These are phyloP conservation scores for Aspergillus pseudonomiae DNA, from an alignment of 2,329 filamentous ascomycete species.

Conservation along the genomic window DNA sequence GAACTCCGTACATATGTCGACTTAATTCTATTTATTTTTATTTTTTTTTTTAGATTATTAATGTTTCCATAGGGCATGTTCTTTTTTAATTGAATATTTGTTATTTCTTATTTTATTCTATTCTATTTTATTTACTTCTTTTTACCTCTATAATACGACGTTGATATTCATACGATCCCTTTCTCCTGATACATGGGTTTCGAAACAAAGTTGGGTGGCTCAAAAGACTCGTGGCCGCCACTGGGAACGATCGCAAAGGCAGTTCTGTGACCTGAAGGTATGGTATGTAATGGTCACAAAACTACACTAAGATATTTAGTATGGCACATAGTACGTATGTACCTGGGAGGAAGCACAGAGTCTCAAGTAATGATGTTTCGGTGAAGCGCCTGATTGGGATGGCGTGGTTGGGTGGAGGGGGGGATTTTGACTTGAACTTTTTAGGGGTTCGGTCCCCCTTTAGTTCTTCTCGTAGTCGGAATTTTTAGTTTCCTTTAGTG, in stretches of 20 bases:
- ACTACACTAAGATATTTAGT: not conserved
- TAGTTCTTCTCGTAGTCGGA: not conserved
- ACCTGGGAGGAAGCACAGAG: not conserved
- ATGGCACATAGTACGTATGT: not conserved
- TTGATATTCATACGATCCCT: constrained; percentile 2
- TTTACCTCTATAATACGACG: not conserved
- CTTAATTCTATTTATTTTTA: not conserved
- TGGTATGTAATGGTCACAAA: not conserved
- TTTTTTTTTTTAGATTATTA: not conserved
- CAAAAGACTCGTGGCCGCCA: constrained; percentile 29
- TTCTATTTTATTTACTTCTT: not conserved
- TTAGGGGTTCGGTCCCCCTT: constrained; percentile 18
- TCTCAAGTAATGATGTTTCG: constrained; percentile 5
- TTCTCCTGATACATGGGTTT: constrained; percentile 9
- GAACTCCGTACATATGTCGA: not conserved
- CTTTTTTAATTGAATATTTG: not conserved
- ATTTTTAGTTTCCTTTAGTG: constrained; percentile 4
- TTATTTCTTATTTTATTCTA: not conserved
- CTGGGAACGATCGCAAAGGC: constrained; percentile 18
- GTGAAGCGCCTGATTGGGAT: constrained; percentile 12
- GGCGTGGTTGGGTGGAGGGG: constrained; percentile 7
- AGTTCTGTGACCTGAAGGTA: constrained; percentile 1
- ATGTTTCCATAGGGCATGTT: not conserved
- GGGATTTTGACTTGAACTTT: constrained; percentile 2
- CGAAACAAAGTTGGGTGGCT: constrained; percentile 20